Conservation (phyloP, 169 alveolate species). For the Ichthyophthirius multifiliis region DNA sequence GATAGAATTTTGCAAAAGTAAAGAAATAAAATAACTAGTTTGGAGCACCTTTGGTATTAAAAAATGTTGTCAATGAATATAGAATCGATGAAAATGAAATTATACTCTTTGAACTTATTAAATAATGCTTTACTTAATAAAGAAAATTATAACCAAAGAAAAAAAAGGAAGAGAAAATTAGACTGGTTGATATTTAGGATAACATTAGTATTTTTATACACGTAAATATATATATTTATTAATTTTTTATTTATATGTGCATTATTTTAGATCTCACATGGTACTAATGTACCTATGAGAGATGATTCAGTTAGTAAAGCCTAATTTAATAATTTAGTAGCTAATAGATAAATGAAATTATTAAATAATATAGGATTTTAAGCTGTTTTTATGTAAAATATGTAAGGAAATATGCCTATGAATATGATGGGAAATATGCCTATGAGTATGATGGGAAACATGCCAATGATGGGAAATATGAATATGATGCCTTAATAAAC, state of each 20-base stretch:
- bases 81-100: neutral
- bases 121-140: neutral
- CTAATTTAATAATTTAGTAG: neutral
- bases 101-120: neutral
- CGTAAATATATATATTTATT: neutral
- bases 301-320: neutral
- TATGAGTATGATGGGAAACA: neutral
- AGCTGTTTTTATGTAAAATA: too few relatives aligned
- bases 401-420: neutral
- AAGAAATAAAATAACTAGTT: neutral
- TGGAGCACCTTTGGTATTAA: constrained; percentile 1
- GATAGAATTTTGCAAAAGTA: neutral
- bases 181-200: neutral
- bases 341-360: neutral
- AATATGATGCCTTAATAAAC: neutral
- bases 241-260: neutral
- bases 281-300: constrained; percentile 9
- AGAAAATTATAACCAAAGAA: constrained; percentile 12
- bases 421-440: neutral
- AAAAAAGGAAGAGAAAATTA: neutral
- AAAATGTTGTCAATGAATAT: constrained; percentile 4
- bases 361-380: neutral
- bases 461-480: neutral
- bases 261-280: neutral
- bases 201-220: neutral